These are phyloP conservation scores for Tricholoma bakamatsutake DNA, from an alignment of 768 basidiomycete species.

Conservation along the genomic window DNA sequence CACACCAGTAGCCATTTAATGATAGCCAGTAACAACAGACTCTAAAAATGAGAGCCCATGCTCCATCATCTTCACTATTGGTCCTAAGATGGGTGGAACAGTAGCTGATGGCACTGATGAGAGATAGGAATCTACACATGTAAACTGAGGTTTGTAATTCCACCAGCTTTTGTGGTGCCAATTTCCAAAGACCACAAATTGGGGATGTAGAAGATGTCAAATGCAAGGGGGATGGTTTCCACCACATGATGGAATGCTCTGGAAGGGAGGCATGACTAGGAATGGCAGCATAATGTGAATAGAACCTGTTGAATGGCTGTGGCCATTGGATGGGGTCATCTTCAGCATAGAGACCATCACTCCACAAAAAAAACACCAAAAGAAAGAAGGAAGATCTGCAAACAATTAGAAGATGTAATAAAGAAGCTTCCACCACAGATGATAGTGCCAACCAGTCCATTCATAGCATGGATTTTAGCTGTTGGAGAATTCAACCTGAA, in stretches of 20 bases:
- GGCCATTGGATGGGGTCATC: background rate
- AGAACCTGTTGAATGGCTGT: background rate
- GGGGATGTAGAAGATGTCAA: background rate
- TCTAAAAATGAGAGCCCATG: too few species aligned
- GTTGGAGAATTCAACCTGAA: background rate
- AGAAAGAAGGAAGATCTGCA: background rate
- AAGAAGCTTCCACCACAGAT: background rate
- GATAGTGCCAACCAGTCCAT: background rate
- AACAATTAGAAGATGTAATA: background rate
- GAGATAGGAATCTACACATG: too few species aligned
- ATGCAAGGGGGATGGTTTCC: background rate
- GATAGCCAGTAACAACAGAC: too few species aligned
- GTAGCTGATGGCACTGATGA: too few species aligned
- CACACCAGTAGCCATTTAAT: too few species aligned
- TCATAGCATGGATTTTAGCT: background rate
- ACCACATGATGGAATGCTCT: background rate
- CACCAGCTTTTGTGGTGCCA: background rate
- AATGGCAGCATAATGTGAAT: background rate
- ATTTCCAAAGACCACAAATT: background rate
- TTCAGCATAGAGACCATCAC: background rate
- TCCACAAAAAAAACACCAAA: background rate
- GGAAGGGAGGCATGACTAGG: background rate
- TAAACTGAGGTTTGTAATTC: too few species aligned
- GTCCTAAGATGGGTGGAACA: too few species aligned
- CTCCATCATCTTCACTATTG: too few species aligned